Percentiles rank a stretch among this genome's conserved stretches.
These are phyloP conservation scores for Fonsecaea monophora DNA, from an alignment of 2,329 filamentous ascomycete genomes.

Conservation along the genomic window DNA sequence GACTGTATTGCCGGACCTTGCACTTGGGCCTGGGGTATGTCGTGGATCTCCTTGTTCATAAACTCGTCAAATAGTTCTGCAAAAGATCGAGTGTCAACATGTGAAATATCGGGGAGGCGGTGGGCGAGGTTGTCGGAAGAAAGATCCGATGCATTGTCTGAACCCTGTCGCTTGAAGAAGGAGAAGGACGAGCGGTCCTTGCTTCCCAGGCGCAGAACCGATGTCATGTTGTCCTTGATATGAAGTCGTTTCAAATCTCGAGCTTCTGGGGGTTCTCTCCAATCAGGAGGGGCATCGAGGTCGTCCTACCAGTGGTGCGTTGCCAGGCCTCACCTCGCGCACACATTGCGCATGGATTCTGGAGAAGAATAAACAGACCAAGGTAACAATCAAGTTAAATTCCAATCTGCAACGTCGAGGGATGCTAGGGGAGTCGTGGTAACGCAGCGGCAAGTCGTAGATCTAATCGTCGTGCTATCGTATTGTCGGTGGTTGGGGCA, in stretches of 20 bases:
- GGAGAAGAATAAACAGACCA: slow-evolving; percentile 14
- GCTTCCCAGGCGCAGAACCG: slow-evolving; percentile 33
- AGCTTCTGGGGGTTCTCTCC: slow-evolving; percentile 14
- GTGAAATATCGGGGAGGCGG: slow-evolving; percentile 34
- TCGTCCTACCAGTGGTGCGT: slow-evolving; percentile 20
- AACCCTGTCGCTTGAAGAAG: slow-evolving; percentile 32
- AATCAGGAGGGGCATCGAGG: slow-evolving; percentile 20
- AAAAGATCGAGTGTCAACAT: slow-evolving; percentile 35
- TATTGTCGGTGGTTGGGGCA: slow-evolving; percentile 37
- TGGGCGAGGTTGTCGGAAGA: slow-evolving; percentile 22
- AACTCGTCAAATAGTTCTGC: slow-evolving; percentile 35
- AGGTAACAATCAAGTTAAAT: slow-evolving; percentile 27
- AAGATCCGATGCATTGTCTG: slow-evolving; percentile 19
- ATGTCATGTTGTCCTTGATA: slow-evolving; percentile 29
- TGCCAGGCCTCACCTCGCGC: slow-evolving; percentile 21
- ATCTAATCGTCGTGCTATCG: slow-evolving; percentile 17
- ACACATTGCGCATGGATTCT: slow-evolving; percentile 33
- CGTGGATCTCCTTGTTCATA: slow-evolving; percentile 20
- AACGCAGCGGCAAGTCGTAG: slow-evolving; percentile 20
- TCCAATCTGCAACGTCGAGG: slow-evolving; percentile 18
- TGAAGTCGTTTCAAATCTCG: slow-evolving; percentile 17
- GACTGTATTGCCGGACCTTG: not conserved
- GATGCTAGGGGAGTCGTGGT: slow-evolving; percentile 12
- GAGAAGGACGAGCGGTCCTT: slow-evolving; percentile 37
- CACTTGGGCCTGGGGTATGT: slow-evolving; percentile 6